Evolutionary conservation across 1,284 basidiomycete genomes (phyloP), one percentile per base, ranked within the genome.

Genomic region (Apiotrichum akiyoshidainum): DNA sequence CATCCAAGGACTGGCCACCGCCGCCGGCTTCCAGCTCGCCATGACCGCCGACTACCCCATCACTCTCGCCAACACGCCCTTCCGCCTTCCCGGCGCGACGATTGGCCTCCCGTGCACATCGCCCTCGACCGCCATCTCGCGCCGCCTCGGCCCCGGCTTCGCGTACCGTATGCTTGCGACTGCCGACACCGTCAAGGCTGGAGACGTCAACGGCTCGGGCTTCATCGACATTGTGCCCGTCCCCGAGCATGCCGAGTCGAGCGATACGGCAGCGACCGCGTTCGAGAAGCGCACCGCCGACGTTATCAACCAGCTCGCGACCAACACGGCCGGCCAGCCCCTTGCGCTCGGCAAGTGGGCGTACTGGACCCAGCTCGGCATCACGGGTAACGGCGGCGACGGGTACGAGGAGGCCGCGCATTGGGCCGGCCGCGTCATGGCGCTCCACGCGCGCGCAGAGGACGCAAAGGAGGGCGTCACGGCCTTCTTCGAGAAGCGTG

Each of bases 91-190:
- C 0, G 61, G 61, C 22, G 61, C 61, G 2, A 46, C 53, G 2
- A 63, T 63, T 33, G 61, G 61, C 1, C 37, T 63, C 33, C 61
- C 61, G 5, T 63, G 61, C 55, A 58, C 61, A 14, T 54, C 50
- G 1, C 61, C 61, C 6, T 34, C 50, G 21, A 60, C 58, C 5
- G 61, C 61, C n/a, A 53, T 63, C 19, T 45, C 49, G 1, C 58
- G 61, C 21, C 49, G 58, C 1, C 53, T 63, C 1, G 61, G 61
- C 7, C n/a, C 31, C 4, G 58, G 58, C 1, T n/a, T 58, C 21
- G 53, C 61, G 46, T 63, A 63, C 54, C 58, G 61, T 39, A 57
- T 63, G 50, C 61, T 63, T 41, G 58, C 56, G 21, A 63, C 58
- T 7, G 61, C 61, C 2, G 61, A 63, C 31, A 52, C 55, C 7